Evolutionary conservation across 257 asterid genomes (phyloP).

Genomic region (Solanum megistacrolobum): DNA sequence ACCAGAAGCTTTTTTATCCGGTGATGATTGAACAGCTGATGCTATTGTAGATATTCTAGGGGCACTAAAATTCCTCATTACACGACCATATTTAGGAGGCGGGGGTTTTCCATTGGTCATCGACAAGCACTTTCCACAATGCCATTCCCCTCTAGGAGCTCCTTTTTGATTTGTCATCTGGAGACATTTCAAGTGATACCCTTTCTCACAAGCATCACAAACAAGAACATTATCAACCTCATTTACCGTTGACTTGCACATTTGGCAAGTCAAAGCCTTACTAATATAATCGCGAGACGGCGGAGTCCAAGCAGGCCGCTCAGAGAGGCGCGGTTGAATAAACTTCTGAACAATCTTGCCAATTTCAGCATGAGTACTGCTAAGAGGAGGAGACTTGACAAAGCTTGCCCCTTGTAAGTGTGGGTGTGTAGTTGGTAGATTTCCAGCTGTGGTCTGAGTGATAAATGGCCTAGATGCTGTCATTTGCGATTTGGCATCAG

Average conservation of each 20-base stretch:
- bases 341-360: conserved; percentile 76
- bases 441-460: conserved; percentile 42
- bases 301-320: conserved; percentile 64
- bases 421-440: conserved; percentile 18
- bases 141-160: conserved; percentile 91
- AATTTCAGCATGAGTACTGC: conserved; percentile 61
- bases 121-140: conserved; percentile 83
- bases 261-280: conserved; percentile 66
- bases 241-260: conserved; percentile 44
- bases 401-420: conserved; percentile 37
- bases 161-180: conserved; percentile 53
- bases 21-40: conserved; percentile 30
- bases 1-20: conserved; percentile 34
- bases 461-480: conserved; percentile 33
- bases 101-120: conserved; percentile 81
- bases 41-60: conserved; percentile 36
- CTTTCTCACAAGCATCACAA: conserved; percentile 96
- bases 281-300: conserved; percentile 91
- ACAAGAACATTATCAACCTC: conserved; percentile 73
- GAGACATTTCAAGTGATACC: conserved; percentile 91
- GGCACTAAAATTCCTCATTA: conserved; percentile 63
- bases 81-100: conserved; percentile 98
- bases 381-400: conserved; percentile 29
- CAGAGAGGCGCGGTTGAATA: conserved; percentile 38
- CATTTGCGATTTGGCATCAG: conserved; percentile 37